Percentiles rank a stretch among this genome's conserved stretches.
Evolutionary conservation across 169 alveolate species (phyloP).

Genomic region (Cryptosporidium parvum): DNA sequence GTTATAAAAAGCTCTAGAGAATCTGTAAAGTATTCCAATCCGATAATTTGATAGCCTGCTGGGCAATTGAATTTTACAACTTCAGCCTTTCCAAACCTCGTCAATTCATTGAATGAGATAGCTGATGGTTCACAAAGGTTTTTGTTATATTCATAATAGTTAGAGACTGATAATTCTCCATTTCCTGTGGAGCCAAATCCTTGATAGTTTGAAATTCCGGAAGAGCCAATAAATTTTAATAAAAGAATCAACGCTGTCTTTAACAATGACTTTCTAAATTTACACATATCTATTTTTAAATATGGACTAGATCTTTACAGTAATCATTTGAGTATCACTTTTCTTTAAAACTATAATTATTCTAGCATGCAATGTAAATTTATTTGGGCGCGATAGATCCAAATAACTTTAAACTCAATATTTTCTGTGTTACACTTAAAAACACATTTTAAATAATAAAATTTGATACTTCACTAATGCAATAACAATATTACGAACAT

Average conservation of each 20-base stretch:
- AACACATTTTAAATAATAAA: neutral
- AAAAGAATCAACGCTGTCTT: neutral
- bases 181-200: constrained; percentile 46
- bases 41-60: constrained; percentile 7
- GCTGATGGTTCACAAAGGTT: constrained; percentile 36
- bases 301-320: neutral
- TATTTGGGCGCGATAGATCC: constrained; percentile 74
- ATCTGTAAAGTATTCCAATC: constrained; percentile 53
- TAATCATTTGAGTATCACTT: neutral
- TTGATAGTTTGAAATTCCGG: neutral
- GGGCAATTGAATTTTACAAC: constrained; percentile 32
- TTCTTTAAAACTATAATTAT: neutral
- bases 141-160: neutral
- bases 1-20: constrained; percentile 39
- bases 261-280: neutral
- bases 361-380: constrained; percentile 15
- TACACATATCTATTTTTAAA: constrained; percentile 7
- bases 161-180: constrained; percentile 16
- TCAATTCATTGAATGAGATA: constrained; percentile 29
- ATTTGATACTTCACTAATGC: neutral
- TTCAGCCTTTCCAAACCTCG: constrained; percentile 33
- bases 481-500: neutral
- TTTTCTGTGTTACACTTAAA: neutral
- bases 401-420: neutral
- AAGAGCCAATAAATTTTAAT: neutral